Percentiles rank a stretch among this genome's conserved stretches.
phyloP scores from a whole-genome alignment of 805 yeast genomes.

The Metschnikowia santaceciliae region DNA sequence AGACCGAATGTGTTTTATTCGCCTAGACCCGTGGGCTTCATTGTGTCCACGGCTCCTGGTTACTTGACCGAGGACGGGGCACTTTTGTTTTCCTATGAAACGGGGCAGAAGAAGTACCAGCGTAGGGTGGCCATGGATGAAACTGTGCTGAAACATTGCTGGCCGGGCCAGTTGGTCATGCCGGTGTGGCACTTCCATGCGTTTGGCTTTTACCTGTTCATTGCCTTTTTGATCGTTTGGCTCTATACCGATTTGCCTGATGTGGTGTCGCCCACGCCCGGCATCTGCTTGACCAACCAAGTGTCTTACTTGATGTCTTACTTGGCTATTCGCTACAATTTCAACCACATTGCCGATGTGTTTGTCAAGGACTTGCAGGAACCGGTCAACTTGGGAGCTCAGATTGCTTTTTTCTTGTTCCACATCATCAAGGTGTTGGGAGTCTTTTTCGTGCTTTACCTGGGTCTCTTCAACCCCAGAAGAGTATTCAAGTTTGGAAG shows the following conservation, averaged over 20 bases:
- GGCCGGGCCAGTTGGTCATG: slow-evolving; percentile 88
- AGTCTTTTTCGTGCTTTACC: slow-evolving; percentile 54
- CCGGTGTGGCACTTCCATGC: slow-evolving; percentile 63
- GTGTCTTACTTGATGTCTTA: slow-evolving; percentile 25
- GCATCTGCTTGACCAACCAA: slow-evolving; percentile 70
- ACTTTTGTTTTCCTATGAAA: slow-evolving; percentile 60
- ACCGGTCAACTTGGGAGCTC: slow-evolving; percentile 43
- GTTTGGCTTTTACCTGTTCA: slow-evolving; percentile 38
- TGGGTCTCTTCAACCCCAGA: slow-evolving; percentile 78
- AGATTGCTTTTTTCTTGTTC: slow-evolving; percentile 64
- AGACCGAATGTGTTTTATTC: slow-evolving; percentile 78
- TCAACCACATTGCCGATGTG: slow-evolving; percentile 40
- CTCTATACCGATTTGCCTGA: slow-evolving; percentile 93
- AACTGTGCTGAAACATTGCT: slow-evolving; percentile 53
- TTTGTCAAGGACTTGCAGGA: slow-evolving; percentile 47
- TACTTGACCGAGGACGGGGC: slow-evolving; percentile 80
- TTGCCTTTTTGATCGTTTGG: slow-evolving; percentile 57
- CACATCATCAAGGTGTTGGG: slow-evolving; percentile 61
- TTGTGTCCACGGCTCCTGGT: slow-evolving; percentile 67
- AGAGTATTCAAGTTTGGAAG: slow-evolving; percentile 29
- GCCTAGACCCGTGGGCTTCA: slow-evolving; percentile 59
- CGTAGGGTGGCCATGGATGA: slow-evolving; percentile 45
- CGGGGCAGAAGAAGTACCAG: slow-evolving; percentile 43
- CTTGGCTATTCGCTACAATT: slow-evolving; percentile 32
- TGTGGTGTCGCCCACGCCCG: slow-evolving; percentile 86